Conservation (phyloP, 2,329 filamentous ascomycete species). For the Fusarium mundagurra region DNA sequence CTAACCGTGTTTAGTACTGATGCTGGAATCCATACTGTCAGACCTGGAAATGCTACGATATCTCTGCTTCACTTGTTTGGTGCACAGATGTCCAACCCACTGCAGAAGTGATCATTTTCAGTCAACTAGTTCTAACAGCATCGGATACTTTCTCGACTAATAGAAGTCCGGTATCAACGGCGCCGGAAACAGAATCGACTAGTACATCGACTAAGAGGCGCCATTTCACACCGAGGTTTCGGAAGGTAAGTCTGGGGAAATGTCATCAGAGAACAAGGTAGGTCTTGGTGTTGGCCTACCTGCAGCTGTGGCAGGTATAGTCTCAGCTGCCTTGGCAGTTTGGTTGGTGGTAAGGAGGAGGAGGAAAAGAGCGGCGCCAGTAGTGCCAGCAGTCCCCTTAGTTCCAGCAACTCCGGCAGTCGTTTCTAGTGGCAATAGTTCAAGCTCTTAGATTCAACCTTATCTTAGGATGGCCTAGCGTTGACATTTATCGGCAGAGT, state of each 20-base stretch:
- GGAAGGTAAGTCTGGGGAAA: neutral
- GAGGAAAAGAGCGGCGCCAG: neutral
- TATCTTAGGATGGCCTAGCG: neutral
- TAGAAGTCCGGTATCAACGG: neutral
- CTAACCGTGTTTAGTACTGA: neutral
- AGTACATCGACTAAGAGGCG: neutral
- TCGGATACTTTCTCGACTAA: neutral
- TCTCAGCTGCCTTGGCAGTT: neutral
- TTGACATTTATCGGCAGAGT: too few relatives aligned
- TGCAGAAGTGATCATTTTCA: neutral
- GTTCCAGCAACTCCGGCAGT: neutral
- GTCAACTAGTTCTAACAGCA: too few relatives aligned
- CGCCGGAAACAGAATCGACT: neutral
- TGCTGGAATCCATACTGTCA: neutral
- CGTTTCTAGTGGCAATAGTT: too few relatives aligned
- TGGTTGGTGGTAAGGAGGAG: neutral
- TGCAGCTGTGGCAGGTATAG: neutral
- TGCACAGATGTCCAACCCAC: neutral
- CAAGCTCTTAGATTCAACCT: neutral
- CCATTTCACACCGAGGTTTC: neutral
- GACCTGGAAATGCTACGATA: neutral
- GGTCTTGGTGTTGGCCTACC: neutral
- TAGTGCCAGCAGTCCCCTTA: accelerated
- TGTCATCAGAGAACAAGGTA: neutral
- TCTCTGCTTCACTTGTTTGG: neutral